phyloP scores from a whole-genome alignment of 1,284 basidiomycete species.

The Wallemia mellicola region DNA sequence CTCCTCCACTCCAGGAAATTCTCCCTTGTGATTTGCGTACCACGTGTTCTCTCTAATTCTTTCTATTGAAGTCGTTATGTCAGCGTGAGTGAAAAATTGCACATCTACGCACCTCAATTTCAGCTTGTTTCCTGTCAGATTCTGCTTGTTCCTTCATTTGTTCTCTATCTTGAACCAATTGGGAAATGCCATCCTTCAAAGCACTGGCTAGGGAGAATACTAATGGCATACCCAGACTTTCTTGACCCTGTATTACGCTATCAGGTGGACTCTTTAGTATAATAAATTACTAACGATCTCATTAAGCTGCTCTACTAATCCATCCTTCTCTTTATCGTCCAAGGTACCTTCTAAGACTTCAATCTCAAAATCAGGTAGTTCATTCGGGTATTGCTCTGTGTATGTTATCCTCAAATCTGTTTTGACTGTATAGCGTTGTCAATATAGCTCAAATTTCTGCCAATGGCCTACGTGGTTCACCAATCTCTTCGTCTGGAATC shows the following conservation, averaged over 20 bases:
- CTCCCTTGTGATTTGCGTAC: background rate
- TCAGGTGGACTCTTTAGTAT: too few species aligned
- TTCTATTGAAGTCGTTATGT: too few species aligned
- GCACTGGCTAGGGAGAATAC: background rate
- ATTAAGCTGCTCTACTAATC: background rate
- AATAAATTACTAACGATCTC: background rate
- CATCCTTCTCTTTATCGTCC: background rate
- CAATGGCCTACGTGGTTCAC: too few species aligned
- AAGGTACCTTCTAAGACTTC: background rate
- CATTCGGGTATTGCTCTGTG: background rate
- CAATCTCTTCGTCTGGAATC: background rate
- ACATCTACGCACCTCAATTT: too few species aligned
- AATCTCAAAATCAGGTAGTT: background rate
- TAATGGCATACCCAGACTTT: background rate
- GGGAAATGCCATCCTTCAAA: background rate
- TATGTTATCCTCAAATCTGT: background rate
- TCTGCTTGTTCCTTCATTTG: background rate
- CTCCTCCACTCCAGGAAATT: background rate
- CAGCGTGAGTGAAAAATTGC: too few species aligned
- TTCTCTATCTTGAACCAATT: background rate
- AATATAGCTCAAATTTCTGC: too few species aligned
- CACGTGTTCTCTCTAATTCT: background rate
- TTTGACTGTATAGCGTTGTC: background rate
- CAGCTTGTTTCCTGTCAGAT: background rate
- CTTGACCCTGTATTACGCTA: background rate